Base-by-base conservation (phyloP, 192 early-diverging fungal genomes). In the Chytriomyces hyalinus region DNA sequence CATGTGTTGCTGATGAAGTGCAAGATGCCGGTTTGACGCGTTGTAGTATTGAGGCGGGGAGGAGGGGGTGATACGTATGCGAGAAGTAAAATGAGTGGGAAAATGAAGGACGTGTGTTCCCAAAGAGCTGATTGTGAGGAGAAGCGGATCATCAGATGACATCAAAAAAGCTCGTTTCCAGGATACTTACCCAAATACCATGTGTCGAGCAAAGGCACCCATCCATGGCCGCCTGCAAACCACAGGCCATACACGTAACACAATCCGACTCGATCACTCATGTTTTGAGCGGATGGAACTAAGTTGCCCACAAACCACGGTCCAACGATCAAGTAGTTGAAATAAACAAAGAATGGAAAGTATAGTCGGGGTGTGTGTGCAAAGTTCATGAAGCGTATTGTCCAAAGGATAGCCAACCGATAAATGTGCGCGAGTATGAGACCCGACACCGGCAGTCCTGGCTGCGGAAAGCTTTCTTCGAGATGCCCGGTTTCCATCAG, bases 271-370 rank as follows among this genome's bases (percentile, higher is more conserved):
- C 80, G 71, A 11, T 70, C 46, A 0, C n/a, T 48, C 20, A 28
- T 20, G 6, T 20, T 15, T 6, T 11, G 9, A 22, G 68, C 75
- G 67, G 17, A 57, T 26, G 93, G 91, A 9, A 95, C 88, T 72
- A 95, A 84, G 3, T 87, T 84, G 3, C 91, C 94, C 7, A 85
- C 62, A 63, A 94, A 93, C 89, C 92, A 89, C 0, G 92, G 92
- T 5, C 89, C 81, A 9, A 87, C 77, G 2, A 89, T 77, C 3
- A 89, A 67, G 15, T 83, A 83, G 36, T 80, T 49, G 10, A 66
- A 24, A 65, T 76, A 81, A 8, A 65, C 59, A 57, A 88, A 91
- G 2, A 89, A 74, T 0, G 89, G 85, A 83, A 87, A 91, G 46
- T 84, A 91, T 22, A 91, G 81, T 67, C 75, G 70, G 79, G 84